These are phyloP conservation scores for Pleurotus cornucopiae DNA, from an alignment of 768 basidiomycete species.

Conservation along the genomic window DNA sequence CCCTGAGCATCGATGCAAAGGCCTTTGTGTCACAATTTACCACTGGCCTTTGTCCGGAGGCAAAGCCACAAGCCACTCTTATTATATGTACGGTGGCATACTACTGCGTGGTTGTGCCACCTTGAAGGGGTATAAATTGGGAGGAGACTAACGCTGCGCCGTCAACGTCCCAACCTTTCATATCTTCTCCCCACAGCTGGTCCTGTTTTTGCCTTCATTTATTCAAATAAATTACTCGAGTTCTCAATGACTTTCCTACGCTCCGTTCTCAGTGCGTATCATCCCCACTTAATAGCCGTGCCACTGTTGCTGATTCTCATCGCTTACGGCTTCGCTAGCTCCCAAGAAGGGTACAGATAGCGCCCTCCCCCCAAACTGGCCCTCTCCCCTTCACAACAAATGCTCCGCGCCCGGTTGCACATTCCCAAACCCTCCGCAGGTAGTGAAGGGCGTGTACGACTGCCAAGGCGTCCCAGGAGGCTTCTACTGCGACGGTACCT, in stretches of 20 bases:
- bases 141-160: too few relatives aligned
- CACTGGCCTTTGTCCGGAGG: too few relatives aligned
- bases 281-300: not conserved
- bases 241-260: slow-evolving; percentile 6
- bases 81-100: too few relatives aligned
- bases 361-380: slow-evolving; percentile 17
- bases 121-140: too few relatives aligned
- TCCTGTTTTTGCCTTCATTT: too few relatives aligned
- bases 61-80: too few relatives aligned
- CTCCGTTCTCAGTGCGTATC: slow-evolving; percentile 5
- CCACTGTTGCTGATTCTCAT: not conserved
- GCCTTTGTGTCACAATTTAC: too few relatives aligned
- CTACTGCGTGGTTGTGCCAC: too few relatives aligned
- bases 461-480: slow-evolving; percentile 18
- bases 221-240: too few relatives aligned
- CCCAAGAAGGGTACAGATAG: slow-evolving; percentile 9
- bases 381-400: slow-evolving; percentile 22
- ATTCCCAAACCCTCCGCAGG: slow-evolving; percentile 26
- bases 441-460: slow-evolving; percentile 22
- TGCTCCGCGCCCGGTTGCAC: slow-evolving; percentile 22
- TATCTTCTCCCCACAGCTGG: too few relatives aligned
- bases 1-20: too few relatives aligned
- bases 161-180: too few relatives aligned
- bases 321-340: slow-evolving; percentile 1
- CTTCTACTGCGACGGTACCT: slow-evolving; percentile 19